Base-by-base conservation (phyloP, 805 yeast genomes). In the Wickerhamomyces strasburgensis region DNA sequence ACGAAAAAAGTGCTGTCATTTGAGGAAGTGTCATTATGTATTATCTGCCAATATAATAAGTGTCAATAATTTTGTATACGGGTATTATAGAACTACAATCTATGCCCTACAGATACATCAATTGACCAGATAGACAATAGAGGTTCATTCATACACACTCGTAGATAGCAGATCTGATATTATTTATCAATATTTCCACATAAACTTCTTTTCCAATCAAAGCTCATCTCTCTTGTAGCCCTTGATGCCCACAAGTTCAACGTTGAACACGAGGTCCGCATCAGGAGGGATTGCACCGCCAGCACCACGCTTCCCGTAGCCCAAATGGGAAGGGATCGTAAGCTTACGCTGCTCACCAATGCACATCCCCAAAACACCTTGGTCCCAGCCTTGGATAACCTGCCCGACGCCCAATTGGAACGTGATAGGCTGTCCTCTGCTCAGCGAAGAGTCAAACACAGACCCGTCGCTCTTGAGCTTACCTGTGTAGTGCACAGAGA, bases 381-480 rank as follows among this genome's bases (percentile, higher is more conserved):
- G 76, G 46, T 88, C 97, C 96, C 96, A 88, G 41, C 97, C 96
- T 42, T 69, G 55, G 54, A 88, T 88, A 23, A 88, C 96, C 51
- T 74, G 80, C 5, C 94, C 89, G 18, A 61, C 58, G 29, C 96
- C 97, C 37, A 89, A 63, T n/a, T 61, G 61, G 61, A 88, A 88
- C 29, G 69, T 57, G 42, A 88, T 67, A 31, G 97, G 96, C 31
- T 58, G 50, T 11, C 75, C 78, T 53, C 95, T 73, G 16, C 58
- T 54, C 39, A 69, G 61, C 2, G 95, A 84, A 8, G 85, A 73
- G 60, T 88, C 97, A 54, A 88, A 89, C 5, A 70, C 77, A 5
- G 75, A 65, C 4, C 88, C 93, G 53, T 78, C 79, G 10, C 55
- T 56, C 40, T 65, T 66, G 34, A 88, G 67, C 25, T 57, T 62